phyloP scores from a whole-genome alignment of 2,329 filamentous ascomycete genomes.

The Hymenoscyphus scutula region DNA sequence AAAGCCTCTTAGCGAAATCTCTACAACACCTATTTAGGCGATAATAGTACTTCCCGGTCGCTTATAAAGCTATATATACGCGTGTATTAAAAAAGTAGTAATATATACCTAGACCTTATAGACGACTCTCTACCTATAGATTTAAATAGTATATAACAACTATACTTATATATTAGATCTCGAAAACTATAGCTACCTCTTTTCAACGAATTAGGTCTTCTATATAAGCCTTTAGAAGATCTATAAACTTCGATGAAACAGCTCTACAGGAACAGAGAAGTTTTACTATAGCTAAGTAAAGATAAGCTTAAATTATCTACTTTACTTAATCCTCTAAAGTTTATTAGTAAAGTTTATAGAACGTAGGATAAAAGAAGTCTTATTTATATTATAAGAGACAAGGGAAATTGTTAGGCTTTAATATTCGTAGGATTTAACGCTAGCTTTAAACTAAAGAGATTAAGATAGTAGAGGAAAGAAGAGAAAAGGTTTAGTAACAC shows the following conservation, averaged over 20 bases:
- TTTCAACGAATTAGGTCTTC: slow-evolving; percentile 18
- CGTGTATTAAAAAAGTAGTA: slow-evolving; percentile 52
- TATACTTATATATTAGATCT: slow-evolving; percentile 51
- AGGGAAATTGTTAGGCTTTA: slow-evolving; percentile 35
- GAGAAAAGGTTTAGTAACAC: background rate
- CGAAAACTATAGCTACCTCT: slow-evolving; percentile 39
- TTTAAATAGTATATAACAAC: slow-evolving; percentile 36
- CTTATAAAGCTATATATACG: slow-evolving; percentile 53
- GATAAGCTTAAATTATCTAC: slow-evolving; percentile 38
- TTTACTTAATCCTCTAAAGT: slow-evolving; percentile 42
- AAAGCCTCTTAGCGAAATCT: slow-evolving; percentile 40
- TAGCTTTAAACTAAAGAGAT: slow-evolving; percentile 35
- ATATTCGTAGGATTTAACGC: slow-evolving; percentile 47
- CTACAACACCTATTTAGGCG: slow-evolving; percentile 48
- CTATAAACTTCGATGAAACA: slow-evolving; percentile 26
- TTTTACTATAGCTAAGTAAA: slow-evolving; percentile 39
- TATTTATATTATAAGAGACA: slow-evolving; percentile 43
- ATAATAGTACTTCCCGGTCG: slow-evolving; percentile 44
- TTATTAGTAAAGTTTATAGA: slow-evolving; percentile 42
- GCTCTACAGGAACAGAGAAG: slow-evolving; percentile 25
- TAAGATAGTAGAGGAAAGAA: slow-evolving; percentile 28
- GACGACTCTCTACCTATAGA: slow-evolving; percentile 45
- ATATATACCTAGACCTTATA: slow-evolving; percentile 59
- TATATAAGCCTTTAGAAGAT: slow-evolving; percentile 18
- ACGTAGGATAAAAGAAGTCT: slow-evolving; percentile 46